Evolutionary conservation across 2,329 filamentous ascomycete genomes (phyloP), one percentile per base, ranked within the genome.

Genomic region (Xylaria sp.): DNA sequence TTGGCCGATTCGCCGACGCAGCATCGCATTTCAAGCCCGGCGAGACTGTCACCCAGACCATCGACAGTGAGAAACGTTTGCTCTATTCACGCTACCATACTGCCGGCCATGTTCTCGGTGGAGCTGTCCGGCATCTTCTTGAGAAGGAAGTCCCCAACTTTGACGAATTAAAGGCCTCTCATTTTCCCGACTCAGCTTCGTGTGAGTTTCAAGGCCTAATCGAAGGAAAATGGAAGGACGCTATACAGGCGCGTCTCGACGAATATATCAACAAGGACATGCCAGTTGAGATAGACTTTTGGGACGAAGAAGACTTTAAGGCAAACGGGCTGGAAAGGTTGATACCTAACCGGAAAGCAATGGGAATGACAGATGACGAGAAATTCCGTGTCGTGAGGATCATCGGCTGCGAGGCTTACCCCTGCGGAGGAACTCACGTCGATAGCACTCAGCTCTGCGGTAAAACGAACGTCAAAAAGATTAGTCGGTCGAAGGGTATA

Each of bases 351-450:
- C 78, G 79, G 40, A 79, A 75, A 51, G 75, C 63, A 57, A 79
- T 79, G 75, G 78, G 78, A 27, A 78, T 79, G 76, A 72, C 71
- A 48, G 73, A 72, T 40, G 86, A 85, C 27, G 86, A 86, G 72
- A 89, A 87, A 76, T 88, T 90, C 37, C 83, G 91, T 9, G 89
- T 93, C 0, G 91, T 93, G 27, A 86, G 88, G 67, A 92, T 93
- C 68, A 86, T 88, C 0, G 91, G 90, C 0, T 86, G 87, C 0
- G 92, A 91, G 72, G 86, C 86, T 29, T 93, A 93, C 81, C 91
- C 91, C 0, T 93, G 92, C 78, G 92, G 91, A 8, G 91, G 91
- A 0, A 93, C 91, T 29, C 92, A 93, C 81, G 91, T 93, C 3
- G 82, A 85, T 35, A 85, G 81, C 21, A 91, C 89, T 23, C 83